Base-by-base conservation (phyloP, 2,329 filamentous ascomycete genomes). In the Curvularia verruculosa region DNA sequence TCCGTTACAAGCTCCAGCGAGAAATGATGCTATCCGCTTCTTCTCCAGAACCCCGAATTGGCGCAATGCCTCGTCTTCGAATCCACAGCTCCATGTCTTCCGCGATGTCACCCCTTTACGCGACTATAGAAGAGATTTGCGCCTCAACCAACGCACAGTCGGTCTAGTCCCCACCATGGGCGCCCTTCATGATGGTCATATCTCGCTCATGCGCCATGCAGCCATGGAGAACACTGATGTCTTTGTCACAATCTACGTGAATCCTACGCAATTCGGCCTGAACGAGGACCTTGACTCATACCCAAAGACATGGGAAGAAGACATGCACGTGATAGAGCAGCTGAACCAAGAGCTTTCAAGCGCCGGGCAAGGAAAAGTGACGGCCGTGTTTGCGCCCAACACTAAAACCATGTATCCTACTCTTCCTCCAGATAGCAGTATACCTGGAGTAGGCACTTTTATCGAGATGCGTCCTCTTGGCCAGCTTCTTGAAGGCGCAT, bases 131-230 rank as follows among this genome's bases (percentile, higher is more conserved):
- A 83, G 81, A 21, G 83, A 87, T 39, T 86, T 92, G 58, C 79
- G 87, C 34, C 78, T 87, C 58, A 83, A 87, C 69, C 85, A 89
- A 67, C 86, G 89, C 55, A 88, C 87, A 43, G 87, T 99, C 56
- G 92, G 90, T 57, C 86, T 99, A 26, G 92, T 99, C 34, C 95
- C 95, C 1, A 99, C 95, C 29, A 98, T 99, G 95, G 95, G 95
- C 61, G 95, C 95, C 48, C 84, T 99, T n/a, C 95, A 99, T 77
- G 85, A 87, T 53, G 95, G 95, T 39, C 95, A 99, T 78, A 79
- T 96, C 49, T 90, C 90, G 3, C 84, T 99, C 21, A 89, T 96
- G 69, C 89, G 91, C 57, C 85, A 88, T 66, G 95, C 95, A 3
- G 93, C 93, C 1, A 81, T 83, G 46, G 91, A 96, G 69, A 95